Base-by-base conservation (phyloP, 768 basidiomycete genomes). In the Mycena metata region DNA sequence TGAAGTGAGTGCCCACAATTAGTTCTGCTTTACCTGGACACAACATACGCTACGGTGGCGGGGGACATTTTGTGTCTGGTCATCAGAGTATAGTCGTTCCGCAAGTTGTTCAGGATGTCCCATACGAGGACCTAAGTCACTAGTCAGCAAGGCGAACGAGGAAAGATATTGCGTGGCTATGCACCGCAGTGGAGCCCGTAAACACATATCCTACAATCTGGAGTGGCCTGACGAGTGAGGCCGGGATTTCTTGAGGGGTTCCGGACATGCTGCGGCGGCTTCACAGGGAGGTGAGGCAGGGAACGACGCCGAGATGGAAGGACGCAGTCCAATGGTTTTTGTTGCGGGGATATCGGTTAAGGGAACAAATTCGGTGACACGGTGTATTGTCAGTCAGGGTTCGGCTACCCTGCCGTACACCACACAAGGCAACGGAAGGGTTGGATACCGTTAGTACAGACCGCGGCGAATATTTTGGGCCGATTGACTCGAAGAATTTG, bases 1-100 rank as follows among this genome's bases (percentile, higher is more conserved):
- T 24, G 57, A 58, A 45, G 24, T 58, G 49, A 57, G 24, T 41
- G 41, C 21, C 39, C 42, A 54, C 19, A 52, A 45, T 43, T 49
- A 45, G 41, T 46, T 59, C 42, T 59, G 42, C 21, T 23, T 67
- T 70, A 30, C 45, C 61, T 52, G 23, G 68, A 67, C 19, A 72
- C 55, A 24, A 74, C 71, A 62, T 79, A 79, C 16, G 72, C 73
- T 24, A 73, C 46, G 2, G 73, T 78, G 9, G 75, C 66, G 54
- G 70, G 30, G n/a, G 41, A 21, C 42, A 58, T 45, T 58, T 58
- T 58, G 42, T 58, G 42, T 33, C n/a, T 58, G 57, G 21, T 45
- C 57, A 58, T 45, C 43, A 58, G 57, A 19, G 57, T 30, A 58
- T 58, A 58, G 43, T 58, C 57, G 30, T 46, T 46, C 41, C 57